Conservation (phyloP, 257 asterid species). For the Haberlea rhodopensis region DNA sequence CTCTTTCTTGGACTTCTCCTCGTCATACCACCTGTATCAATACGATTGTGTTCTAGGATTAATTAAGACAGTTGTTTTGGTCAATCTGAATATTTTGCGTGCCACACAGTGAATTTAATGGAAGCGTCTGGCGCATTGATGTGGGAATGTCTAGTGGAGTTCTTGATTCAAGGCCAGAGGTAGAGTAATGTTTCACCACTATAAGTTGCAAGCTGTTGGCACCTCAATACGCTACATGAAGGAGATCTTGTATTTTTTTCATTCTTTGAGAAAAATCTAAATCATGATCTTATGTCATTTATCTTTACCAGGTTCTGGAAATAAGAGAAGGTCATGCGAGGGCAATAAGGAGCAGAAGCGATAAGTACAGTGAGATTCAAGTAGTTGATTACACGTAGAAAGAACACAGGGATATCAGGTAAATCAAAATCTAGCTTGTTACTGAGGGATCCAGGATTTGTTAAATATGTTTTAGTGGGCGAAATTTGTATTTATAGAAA, state of each 20-base stretch:
- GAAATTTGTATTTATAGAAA: background rate
- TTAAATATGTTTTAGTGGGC: too few relatives aligned
- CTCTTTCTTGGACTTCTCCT: background rate
- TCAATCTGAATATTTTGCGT: conserved; percentile 23
- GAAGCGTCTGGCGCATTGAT: conserved; percentile 86
- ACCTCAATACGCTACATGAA: background rate
- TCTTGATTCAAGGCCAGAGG: conserved; percentile 94
- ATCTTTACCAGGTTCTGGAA: conserved; percentile 65
- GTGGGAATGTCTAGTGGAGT: conserved; percentile 99
- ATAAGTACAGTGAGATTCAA: conserved; percentile 53
- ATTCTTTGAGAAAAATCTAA: background rate
- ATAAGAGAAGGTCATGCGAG: conserved; percentile 68
- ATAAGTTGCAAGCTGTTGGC: background rate
- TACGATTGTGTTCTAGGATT: background rate
- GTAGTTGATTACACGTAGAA: conserved; percentile 55
- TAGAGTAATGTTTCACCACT: conserved; percentile 27
- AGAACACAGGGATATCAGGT: conserved; percentile 15
- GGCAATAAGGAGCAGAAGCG: conserved; percentile 65
- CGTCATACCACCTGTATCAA: background rate
- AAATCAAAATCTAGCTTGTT: background rate
- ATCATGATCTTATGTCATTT: conserved; percentile 9
- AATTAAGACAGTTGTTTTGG: conserved; percentile 9
- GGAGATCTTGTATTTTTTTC: background rate
- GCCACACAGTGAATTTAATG: conserved; percentile 60
- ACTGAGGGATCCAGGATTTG: background rate